Evolutionary conservation across 2,329 filamentous ascomycete genomes (phyloP).

Genomic region (Pseudocercospora fijiensis): DNA sequence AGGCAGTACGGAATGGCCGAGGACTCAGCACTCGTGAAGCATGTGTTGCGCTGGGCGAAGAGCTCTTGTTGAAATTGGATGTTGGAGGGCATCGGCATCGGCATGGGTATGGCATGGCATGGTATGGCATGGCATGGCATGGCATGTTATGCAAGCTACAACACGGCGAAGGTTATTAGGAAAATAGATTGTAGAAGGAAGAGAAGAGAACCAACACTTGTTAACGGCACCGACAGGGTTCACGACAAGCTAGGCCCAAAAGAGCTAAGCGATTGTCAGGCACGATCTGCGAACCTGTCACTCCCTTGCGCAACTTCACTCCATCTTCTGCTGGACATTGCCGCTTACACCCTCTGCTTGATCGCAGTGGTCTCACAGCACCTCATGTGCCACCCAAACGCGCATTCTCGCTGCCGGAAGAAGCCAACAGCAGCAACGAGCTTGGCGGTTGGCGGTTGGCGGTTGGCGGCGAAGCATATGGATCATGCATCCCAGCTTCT

Average conservation of each 20-base stretch:
- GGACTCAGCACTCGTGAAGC: background rate
- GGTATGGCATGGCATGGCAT: background rate
- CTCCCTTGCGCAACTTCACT: conserved; percentile 2
- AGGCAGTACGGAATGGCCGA: background rate
- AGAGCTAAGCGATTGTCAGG: background rate
- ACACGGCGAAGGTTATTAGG: background rate
- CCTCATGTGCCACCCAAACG: background rate
- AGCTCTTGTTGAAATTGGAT: too few relatives aligned
- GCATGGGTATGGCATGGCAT: too few relatives aligned
- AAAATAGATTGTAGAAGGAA: background rate
- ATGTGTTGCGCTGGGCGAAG: background rate
- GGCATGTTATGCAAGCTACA: background rate
- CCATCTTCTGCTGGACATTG: background rate
- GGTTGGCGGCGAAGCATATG: background rate
- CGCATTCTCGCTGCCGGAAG: background rate
- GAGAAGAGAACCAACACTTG: background rate
- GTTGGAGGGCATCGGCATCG: too few relatives aligned
- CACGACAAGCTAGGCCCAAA: background rate
- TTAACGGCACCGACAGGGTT: background rate
- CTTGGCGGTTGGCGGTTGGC: background rate
- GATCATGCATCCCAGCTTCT: background rate
- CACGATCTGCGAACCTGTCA: background rate
- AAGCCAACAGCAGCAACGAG: background rate
- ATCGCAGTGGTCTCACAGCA: background rate
- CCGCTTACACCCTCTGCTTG: background rate